Evolutionary conservation across 225 moss, liverwort and hornwort species (phyloP), one percentile per base, ranked within the genome.

Genomic region (Sphagnum contortum): DNA sequence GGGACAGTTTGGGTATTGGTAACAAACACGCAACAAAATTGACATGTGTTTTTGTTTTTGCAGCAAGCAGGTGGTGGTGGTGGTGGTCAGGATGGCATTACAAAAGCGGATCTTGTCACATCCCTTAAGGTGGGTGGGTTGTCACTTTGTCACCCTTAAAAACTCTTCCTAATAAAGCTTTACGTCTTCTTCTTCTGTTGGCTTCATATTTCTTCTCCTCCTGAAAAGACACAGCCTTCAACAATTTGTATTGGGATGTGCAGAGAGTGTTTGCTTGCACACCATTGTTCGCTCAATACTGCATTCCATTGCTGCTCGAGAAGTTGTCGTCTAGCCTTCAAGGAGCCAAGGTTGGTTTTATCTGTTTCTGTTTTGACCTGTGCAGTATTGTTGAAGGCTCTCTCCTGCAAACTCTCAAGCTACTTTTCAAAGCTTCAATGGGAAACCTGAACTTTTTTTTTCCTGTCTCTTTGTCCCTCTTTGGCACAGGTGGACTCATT

Each of bases 261-360:
- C 79, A 93, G 93, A 78, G 76, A 64, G 79, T 80, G 48, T 88
- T 90, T 65, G 74, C 74, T 29, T 79, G 88, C 66, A 88, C 90
- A 55, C 74, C 80, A 47, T 50, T 82, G 68, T 93, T 93, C 58
- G 90, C 90, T 65, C 80, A 80, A 62, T 72, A 69, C 71, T 88
- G 86, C 77, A 82, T 93, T 11, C 77, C 88, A 6, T 9, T 88
- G 70, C 79, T 93, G 11, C 74, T 93, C 54, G 88, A 83, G 62
- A 93, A 93, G 68, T 84, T 93, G 44, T 90, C 90, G 8, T 90
- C 93, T 49, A 84, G 80, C 64, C 88, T 90, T 64, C 75, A 70
- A 45, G 74, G 60, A 45, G 93, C 93, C 57, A 93, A 93, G 90
- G 93, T 93, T 57, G 61, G 81, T 80, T 61, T 6, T 49, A 64